A percentile compares a stretch with the other conserved stretches of the same genome.
These are phyloP conservation scores for Clathrus columnatus DNA, from an alignment of 768 basidiomycete species.

Conservation along the genomic window DNA sequence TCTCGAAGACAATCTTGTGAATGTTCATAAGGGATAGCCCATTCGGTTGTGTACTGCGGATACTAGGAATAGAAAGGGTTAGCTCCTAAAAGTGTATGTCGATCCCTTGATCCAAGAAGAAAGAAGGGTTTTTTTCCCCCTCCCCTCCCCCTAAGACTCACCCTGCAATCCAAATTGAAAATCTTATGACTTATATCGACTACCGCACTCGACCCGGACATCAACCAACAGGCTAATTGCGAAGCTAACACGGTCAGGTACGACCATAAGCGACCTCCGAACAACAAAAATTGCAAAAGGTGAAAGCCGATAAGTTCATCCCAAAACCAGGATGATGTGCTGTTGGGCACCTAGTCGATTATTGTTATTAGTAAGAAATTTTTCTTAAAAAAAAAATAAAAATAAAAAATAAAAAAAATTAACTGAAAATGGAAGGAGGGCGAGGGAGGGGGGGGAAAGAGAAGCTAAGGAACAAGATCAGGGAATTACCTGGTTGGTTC, in stretches of 20 bases:
- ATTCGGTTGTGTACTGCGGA: conserved; percentile 91
- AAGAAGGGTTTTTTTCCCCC: not conserved
- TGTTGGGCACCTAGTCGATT: conserved; percentile 38
- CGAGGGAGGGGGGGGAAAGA: not conserved
- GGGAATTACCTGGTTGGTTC: conserved; percentile 63
- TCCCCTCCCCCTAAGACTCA: conserved; percentile 30
- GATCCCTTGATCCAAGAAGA: not conserved
- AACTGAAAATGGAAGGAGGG: too few relatives aligned
- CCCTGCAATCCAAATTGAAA: conserved; percentile 91
- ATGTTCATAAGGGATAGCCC: conserved; percentile 75
- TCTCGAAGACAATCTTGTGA: conserved; percentile 62
- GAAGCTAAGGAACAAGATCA: conserved; percentile 16
- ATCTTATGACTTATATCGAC: conserved; percentile 78
- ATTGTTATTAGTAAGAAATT: not conserved
- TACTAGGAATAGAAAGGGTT: conserved; percentile 40
- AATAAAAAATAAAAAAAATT: not conserved
- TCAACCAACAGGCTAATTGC: conserved; percentile 60
- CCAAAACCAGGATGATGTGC: conserved; percentile 57
- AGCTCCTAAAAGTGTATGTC: conserved; percentile 7
- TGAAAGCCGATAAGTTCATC: conserved; percentile 69
- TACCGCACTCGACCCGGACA: conserved; percentile 41
- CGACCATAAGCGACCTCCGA: conserved; percentile 61
- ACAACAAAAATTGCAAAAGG: conserved; percentile 78
- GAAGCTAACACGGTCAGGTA: conserved; percentile 56
- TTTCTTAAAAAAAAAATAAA: not conserved